Base-by-base conservation (phyloP, 805 yeast genomes). In the Starmera caribaea region DNA sequence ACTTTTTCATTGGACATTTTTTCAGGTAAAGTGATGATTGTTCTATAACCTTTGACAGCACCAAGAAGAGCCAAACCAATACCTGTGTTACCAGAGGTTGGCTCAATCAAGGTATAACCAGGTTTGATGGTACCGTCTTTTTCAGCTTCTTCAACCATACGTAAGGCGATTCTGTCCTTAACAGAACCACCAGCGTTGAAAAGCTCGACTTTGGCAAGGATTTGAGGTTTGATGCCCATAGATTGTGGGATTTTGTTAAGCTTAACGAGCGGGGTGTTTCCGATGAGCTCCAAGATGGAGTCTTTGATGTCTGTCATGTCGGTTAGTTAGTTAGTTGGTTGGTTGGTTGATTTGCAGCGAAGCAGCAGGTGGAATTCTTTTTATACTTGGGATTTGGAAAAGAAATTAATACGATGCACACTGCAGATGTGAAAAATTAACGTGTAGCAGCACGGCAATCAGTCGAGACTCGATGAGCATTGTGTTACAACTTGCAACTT, bases 1-100 rank as follows among this genome's bases (percentile, higher is more conserved):
- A 85, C 95, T 58, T 85, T 85, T 57, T 85, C 95, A 60, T 85
- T 85, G 34, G 90, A 81, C 95, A 85, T 85, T 66, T 85, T 85
- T 66, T 85, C 95, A 14, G 95, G 95, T 48, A 85, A 70, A 5
- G 95, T 85, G 59, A 85, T 85, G 54, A 85, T 85, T 38, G 90
- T 82, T 60, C 90, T 70, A 65, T 85, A 85, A 37, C 95, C 95
- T 55, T 75, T 79, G 34, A 86, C 85, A 33, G 95, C 95, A 51
- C 92, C 95, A 15, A 83, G 77, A 24, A 85, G 68, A 11, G 95
- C 95, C 49, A 85, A 69, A 43, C 95, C 95, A 55, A 85, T 86
- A 62, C 95, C 95, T 35, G 95, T 85, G 65, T 85, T 85, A 54
- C 95, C 95, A 10, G 90, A 81, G 10, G 95, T 86, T 41, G 95